Conservation (phyloP, 1,284 basidiomycete species). For the Malassezia nana region DNA sequence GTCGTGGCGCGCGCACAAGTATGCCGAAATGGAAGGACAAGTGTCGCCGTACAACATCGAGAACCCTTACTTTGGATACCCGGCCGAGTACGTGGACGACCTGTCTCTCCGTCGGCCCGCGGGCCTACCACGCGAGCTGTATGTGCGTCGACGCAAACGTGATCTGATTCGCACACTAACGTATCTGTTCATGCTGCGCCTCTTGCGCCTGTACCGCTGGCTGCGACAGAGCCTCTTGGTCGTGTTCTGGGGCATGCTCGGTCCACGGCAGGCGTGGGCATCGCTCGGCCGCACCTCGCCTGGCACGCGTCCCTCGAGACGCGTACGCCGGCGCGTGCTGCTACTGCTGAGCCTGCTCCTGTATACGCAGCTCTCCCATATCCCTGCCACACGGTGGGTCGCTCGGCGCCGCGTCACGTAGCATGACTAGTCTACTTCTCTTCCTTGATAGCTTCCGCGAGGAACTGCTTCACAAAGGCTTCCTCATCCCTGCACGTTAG, state of each 20-base stretch:
- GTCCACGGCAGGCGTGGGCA: conserved; percentile 1
- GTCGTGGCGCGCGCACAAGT: conserved; percentile 37
- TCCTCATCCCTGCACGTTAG: conserved; percentile 34
- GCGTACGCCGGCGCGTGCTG: background rate
- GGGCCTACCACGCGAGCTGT: conserved; percentile 21
- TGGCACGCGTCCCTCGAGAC: background rate
- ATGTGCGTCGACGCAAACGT: conserved; percentile 31
- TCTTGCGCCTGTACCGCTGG: conserved; percentile 29
- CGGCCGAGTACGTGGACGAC: conserved; percentile 48
- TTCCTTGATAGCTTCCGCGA: conserved; percentile 34
- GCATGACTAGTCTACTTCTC: conserved; percentile 7
- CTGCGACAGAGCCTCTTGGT: conserved; percentile 12
- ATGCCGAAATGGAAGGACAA: conserved; percentile 26
- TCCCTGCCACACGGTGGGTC: background rate
- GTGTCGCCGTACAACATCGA: conserved; percentile 50
- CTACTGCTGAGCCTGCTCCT: conserved; percentile 1
- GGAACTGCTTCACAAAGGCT: conserved; percentile 46
- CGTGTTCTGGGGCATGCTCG: conserved; percentile 8
- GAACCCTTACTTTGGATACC: conserved; percentile 79
- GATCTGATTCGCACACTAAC: conserved; percentile 42
- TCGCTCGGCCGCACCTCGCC: background rate
- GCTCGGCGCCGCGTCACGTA: background rate
- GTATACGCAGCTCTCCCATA: background rate
- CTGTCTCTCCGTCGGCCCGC: background rate
- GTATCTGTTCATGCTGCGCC: conserved; percentile 42